phyloP scores from a whole-genome alignment of 352 stramenopile species.

The Phytophthora lateralis region DNA sequence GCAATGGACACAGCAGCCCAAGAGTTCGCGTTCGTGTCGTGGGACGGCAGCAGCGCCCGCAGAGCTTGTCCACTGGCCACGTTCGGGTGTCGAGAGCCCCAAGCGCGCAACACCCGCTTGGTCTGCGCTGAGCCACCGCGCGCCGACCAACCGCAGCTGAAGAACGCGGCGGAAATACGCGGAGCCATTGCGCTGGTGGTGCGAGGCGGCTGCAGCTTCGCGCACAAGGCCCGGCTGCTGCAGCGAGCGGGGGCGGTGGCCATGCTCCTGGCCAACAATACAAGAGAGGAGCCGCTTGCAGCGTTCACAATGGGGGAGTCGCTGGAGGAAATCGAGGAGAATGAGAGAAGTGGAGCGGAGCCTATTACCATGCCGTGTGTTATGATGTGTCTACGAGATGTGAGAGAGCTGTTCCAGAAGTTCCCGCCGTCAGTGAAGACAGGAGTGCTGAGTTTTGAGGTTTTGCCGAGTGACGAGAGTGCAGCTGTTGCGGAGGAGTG shows the following conservation, averaged over 20 bases:
- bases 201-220: conserved; percentile 72
- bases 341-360: conserved; percentile 1
- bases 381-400: conserved; percentile 71
- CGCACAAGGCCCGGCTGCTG: conserved; percentile 62
- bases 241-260: conserved; percentile 60
- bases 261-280: conserved; percentile 59
- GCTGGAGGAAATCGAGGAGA: conserved; percentile 23
- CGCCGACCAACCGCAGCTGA: conserved; percentile 54
- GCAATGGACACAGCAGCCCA: conserved; percentile 20
- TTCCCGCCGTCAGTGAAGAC: conserved; percentile 54
- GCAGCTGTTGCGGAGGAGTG: conserved; percentile 44
- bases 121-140: conserved; percentile 64
- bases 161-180: conserved; percentile 50
- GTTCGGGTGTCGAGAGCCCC: conserved; percentile 51
- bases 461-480: conserved; percentile 33
- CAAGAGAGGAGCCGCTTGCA: conserved; percentile 55
- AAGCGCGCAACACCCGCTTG: conserved; percentile 36
- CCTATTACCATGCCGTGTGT: conserved; percentile 59
- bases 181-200: conserved; percentile 68
- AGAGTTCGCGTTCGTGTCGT: conserved; percentile 61
- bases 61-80: conserved; percentile 60
- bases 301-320: conserved; percentile 65
- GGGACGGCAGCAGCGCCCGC: conserved; percentile 47
- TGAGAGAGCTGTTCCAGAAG: conserved; percentile 67
- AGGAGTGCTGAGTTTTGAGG: conserved; percentile 49